These are phyloP conservation scores for Cordyceps militaris DNA, from an alignment of 2,329 filamentous ascomycete species.

Conservation along the genomic window DNA sequence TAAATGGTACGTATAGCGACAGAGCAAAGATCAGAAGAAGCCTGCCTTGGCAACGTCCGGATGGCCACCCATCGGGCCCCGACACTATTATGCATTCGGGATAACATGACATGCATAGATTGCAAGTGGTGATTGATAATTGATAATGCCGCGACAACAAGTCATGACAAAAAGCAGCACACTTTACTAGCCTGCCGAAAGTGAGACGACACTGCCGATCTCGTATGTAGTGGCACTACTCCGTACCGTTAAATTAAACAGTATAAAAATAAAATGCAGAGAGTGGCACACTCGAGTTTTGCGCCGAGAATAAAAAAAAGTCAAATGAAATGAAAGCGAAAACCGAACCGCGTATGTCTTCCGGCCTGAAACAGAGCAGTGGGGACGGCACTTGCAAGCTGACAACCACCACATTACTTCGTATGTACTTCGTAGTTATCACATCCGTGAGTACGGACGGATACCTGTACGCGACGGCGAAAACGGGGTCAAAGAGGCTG, in stretches of 20 bases:
- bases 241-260: slow-evolving; percentile 5
- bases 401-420: no score
- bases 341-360: slow-evolving; percentile 12
- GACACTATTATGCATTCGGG: neutral
- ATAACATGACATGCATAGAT: neutral
- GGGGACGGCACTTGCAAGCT: slow-evolving; percentile 12
- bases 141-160: neutral
- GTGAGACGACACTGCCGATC: neutral
- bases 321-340: neutral
- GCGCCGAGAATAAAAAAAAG: neutral
- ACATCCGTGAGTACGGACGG: neutral
- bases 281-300: neutral
- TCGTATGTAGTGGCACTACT: slow-evolving; percentile 3
- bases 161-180: neutral
- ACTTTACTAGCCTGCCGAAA: neutral
- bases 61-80: no score
- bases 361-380: slow-evolving; percentile 10
- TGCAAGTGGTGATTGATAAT: neutral
- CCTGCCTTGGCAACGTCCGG: neutral
- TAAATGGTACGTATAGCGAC: neutral
- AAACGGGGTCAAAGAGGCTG: neutral
- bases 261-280: neutral
- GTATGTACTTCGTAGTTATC: no score
- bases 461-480: neutral
- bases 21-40: neutral